Evolutionary conservation across 495 filamentous ascomycete species (phyloP).

Genomic region (Neurospora sp.): DNA sequence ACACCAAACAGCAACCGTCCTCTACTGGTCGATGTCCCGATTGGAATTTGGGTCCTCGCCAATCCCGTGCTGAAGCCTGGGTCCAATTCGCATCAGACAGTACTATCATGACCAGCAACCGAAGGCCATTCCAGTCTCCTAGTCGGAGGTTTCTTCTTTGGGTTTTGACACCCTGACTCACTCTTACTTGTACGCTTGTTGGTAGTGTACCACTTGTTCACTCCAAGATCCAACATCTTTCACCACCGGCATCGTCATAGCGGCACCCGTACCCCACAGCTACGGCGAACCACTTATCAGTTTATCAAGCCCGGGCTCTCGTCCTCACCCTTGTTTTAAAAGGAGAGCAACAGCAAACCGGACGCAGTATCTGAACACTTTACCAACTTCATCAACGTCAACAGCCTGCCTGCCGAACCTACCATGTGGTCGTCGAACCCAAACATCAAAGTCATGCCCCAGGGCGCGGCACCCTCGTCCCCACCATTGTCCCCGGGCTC

Average conservation of each 20-base stretch:
- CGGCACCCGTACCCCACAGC: conserved; percentile 28
- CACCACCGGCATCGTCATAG: conserved; percentile 7
- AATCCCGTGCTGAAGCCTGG: neutral
- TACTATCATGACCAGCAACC: conserved; percentile 49
- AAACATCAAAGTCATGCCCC: conserved; percentile 31
- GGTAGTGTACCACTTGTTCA: neutral
- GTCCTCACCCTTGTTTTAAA: neutral
- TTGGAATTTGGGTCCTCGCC: neutral
- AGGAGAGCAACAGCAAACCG: neutral
- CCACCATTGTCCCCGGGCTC: conserved; percentile 39
- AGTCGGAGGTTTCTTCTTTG: conserved; percentile 43
- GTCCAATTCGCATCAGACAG: conserved; percentile 8
- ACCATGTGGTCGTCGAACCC: conserved; percentile 40
- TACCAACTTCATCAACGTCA: neutral
- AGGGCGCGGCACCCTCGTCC: conserved; percentile 39
- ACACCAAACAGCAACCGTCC: neutral
- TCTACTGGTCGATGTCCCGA: neutral
- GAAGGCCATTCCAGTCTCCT: conserved; percentile 41
- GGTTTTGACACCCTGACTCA: conserved; percentile 36
- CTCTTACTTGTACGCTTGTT: neutral
- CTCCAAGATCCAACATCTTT: conserved; percentile 1
- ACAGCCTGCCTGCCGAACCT: conserved; percentile 2
- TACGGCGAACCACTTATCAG: conserved; percentile 9
- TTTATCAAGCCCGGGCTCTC: neutral
- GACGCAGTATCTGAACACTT: neutral